Evolutionary conservation across 129 eudicot genomes (phyloP).

Genomic region (Silybum marianum): DNA sequence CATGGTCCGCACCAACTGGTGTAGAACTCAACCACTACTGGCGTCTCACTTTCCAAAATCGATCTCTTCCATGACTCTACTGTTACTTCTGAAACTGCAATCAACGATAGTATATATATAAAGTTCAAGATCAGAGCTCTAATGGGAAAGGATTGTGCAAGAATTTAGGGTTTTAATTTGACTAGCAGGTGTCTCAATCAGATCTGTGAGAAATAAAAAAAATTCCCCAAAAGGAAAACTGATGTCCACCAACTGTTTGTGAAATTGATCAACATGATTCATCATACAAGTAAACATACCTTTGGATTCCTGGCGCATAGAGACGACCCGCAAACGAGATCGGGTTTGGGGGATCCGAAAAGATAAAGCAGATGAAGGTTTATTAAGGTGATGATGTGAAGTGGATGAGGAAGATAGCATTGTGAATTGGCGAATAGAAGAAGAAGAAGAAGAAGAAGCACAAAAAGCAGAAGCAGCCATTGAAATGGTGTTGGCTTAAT

Average conservation of each 20-base stretch:
- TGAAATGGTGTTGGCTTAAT: not conserved
- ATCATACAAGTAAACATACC: not conserved
- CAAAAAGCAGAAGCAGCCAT: conserved; percentile 20
- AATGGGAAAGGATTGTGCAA: no score
- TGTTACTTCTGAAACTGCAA: conserved; percentile 58
- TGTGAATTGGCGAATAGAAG: not conserved
- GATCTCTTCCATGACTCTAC: conserved; percentile 72
- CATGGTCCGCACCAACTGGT: conserved; percentile 95
- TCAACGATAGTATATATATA: not conserved
- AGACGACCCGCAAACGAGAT: not conserved
- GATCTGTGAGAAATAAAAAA: not conserved
- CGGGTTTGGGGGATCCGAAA: conserved; percentile 13
- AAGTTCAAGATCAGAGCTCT: no score
- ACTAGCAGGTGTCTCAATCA: not conserved
- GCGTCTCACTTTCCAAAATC: conserved; percentile 54
- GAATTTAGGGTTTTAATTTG: no score
- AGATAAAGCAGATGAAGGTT: not conserved
- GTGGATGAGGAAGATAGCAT: not conserved
- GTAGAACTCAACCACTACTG: conserved; percentile 81
- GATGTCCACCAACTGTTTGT: not conserved
- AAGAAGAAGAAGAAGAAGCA: not conserved
- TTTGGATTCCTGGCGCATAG: conserved; percentile 18
- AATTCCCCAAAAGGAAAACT: not conserved
- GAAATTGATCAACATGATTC: not conserved
- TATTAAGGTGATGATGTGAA: conserved; percentile 8